Base-by-base conservation (phyloP, 1,284 basidiomycete species). In the Puccinia coronata region DNA sequence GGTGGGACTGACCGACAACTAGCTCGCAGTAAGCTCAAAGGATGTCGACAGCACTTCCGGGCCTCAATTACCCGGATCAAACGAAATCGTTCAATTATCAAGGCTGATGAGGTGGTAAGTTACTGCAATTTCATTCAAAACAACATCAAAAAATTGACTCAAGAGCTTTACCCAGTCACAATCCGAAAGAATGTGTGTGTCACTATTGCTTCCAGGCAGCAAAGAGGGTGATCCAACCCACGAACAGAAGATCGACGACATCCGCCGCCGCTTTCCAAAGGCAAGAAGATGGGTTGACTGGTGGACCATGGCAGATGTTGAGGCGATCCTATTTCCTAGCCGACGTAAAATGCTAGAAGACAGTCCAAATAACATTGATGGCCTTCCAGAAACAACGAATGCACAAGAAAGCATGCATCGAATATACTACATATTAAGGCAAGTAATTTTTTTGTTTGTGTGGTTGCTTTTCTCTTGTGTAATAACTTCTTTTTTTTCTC, bases 241-340 rank as follows among this genome's bases (percentile, higher is more conserved):
- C 23, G 72, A 75, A 43, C 28, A 75, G 39, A 75, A 61, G 57
- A n/a, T 75, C 20, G 55, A 61, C 53, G 28, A 75, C 18, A 41
- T 75, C 28, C 28, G 20, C 2, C 12, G 57, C 3, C 23, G 39
- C 23, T 61, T 75, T 61, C 55, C 72, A 59, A 34, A 43, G n/a
- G 31, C 31, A 18, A 59, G 53, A 36, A 4, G 28, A 14, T 75
- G 72, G 72, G 9, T 57, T 16, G 49, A 75, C 20, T 75, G 72
- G n/a, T n/a, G n/a, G n/a, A n/a, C n/a, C n/a, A n/a, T n/a, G n/a
- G n/a, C n/a, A n/a, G n/a, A n/a, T n/a, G n/a, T n/a, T n/a, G n/a
- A n/a, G n/a, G n/a, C n/a, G n/a, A n/a, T n/a, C n/a, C n/a, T n/a
- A n/a, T n/a, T n/a, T n/a, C n/a, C n/a, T n/a, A n/a, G n/a, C n/a